These are phyloP conservation scores for Aspergillus versicolor DNA, from an alignment of 2,329 filamentous ascomycete genomes.

Conservation along the genomic window DNA sequence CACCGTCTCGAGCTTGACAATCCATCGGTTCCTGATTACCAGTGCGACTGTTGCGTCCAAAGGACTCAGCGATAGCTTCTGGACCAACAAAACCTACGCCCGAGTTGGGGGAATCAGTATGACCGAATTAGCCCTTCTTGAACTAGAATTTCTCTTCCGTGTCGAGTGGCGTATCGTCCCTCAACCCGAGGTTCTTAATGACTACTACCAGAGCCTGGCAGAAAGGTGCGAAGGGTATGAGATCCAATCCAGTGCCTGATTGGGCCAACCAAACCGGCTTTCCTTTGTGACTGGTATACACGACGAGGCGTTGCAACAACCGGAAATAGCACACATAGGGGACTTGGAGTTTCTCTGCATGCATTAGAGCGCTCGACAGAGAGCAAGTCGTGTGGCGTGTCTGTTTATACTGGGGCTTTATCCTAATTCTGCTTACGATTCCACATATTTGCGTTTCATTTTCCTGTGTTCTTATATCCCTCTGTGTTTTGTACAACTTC, in stretches of 20 bases:
- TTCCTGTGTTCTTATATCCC: constrained; percentile 13
- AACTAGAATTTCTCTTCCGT: constrained; percentile 87
- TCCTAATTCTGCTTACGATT: not conserved
- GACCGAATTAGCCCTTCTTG: constrained; percentile 82
- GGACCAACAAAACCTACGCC: constrained; percentile 97
- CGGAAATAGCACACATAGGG: constrained; percentile 18
- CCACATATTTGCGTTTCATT: not conserved
- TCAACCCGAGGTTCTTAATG: constrained; percentile 86
- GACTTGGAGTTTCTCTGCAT: constrained; percentile 20
- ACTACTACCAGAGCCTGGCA: constrained; percentile 88
- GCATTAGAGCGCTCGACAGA: constrained; percentile 10
- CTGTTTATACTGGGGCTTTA: constrained; percentile 5
- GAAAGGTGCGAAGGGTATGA: constrained; percentile 62
- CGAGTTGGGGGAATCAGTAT: constrained; percentile 89
- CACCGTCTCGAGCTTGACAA: constrained; percentile 92
- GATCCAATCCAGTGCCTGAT: constrained; percentile 42
- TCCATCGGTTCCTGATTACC: constrained; percentile 95
- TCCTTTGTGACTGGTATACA: not conserved
- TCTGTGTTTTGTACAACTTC: constrained; percentile 11
- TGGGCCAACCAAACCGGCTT: not conserved
- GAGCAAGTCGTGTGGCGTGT: not conserved
- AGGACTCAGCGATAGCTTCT: constrained; percentile 93
- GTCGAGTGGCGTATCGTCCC: constrained; percentile 98
- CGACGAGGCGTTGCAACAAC: not conserved
- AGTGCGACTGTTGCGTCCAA: constrained; percentile 95